Evolutionary conservation across 331 rosid genomes (phyloP), one percentile per base, ranked within the genome.

Genomic region (Malus hybrid): DNA sequence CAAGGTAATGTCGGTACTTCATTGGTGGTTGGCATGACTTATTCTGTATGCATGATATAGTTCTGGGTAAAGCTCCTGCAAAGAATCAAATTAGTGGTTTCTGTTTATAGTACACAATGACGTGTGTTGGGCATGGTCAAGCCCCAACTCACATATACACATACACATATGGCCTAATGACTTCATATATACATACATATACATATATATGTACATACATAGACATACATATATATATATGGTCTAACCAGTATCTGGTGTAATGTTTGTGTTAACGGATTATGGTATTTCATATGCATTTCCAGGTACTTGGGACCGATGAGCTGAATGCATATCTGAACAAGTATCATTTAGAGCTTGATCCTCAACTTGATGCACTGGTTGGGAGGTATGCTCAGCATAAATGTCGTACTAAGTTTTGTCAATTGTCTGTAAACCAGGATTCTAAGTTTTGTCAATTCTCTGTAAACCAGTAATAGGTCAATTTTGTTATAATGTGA

Each of bases 251-350:
- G 18, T 36, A 60, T 14, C 18, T 39, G 12, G 56, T 72, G 18
- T 63, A 29, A 28, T 4, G n/a, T 14, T 5, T 13, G 7, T 29
- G 4, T 64, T 73, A 73, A 60, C 16, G 28, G 61, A 24, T 60
- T 42, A 7, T 20, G 4, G 20, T 56, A 64, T 30, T 72, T 72
- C 30, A 36, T 34, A 36, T 81, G 53, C 36, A 72, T 77, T 70
- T 66, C 34, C 84, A 93, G 98, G 98, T 93, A 55, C 98, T 93
- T 73, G 98, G 96, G 63, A 93, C 98, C 46, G 98, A 93, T 79
- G 98, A 90, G 81, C 79, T 93, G 80, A 90, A 90, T 79, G 93
- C 96, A 44, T 93, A 90, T 81, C 88, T 93, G 77, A 89, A 82
- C 67, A 93, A 93, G 79, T 90, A 93, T 82, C 91, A 88, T 67